Conservation (phyloP, 805 yeast genomes). For the Hanseniaspora vineae region DNA sequence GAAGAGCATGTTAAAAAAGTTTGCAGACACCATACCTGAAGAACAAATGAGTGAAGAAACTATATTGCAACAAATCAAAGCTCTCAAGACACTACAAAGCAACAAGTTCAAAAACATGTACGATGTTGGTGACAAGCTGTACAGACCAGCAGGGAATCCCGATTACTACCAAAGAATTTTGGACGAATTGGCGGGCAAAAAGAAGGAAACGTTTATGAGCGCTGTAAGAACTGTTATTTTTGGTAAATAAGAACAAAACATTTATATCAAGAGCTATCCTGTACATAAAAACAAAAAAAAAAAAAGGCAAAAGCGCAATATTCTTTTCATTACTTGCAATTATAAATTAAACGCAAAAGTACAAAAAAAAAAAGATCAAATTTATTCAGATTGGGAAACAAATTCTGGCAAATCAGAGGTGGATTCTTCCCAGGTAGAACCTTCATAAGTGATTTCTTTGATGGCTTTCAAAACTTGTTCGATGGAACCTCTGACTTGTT, state of each 20-base stretch:
- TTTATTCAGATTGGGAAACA: constrained; percentile 45
- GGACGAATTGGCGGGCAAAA: constrained; percentile 58
- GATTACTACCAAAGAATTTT: constrained; percentile 58
- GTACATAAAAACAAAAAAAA: too few species aligned
- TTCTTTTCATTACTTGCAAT: not conserved
- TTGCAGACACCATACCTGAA: constrained; percentile 30
- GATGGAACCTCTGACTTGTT: constrained; percentile 87
- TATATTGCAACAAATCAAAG: constrained; percentile 39
- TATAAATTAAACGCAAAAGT: not conserved
- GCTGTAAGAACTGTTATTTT: constrained; percentile 66
- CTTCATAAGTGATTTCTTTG: constrained; percentile 60
- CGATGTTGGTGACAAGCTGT: constrained; percentile 49
- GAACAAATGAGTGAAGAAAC: constrained; percentile 39
- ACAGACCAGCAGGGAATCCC: constrained; percentile 78
- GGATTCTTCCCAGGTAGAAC: constrained; percentile 75
- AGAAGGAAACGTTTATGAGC: constrained; percentile 47
- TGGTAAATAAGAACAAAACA: constrained; percentile 38
- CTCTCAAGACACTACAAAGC: constrained; percentile 42
- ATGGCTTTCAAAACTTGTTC: constrained; percentile 65
- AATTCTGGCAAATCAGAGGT: constrained; percentile 60
- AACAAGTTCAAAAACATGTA: constrained; percentile 55
- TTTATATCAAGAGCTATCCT: not conserved
- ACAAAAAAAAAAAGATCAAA: not conserved
- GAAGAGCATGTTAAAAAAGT: constrained; percentile 33
- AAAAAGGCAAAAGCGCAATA: not conserved